Conservation (phyloP, 169 alveolate species). For the Cryptosporidium sp. region DNA sequence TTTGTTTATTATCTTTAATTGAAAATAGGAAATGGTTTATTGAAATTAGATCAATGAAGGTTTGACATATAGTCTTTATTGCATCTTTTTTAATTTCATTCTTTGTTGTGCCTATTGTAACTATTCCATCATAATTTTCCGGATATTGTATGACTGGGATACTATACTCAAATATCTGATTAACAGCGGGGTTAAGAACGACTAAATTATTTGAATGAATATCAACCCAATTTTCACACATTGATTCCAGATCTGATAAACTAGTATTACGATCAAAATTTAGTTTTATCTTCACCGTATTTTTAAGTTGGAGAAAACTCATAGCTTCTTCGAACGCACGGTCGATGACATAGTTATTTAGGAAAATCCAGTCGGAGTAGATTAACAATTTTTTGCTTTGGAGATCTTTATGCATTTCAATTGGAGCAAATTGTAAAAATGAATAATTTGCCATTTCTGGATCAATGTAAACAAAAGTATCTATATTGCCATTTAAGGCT, state of each 20-base stretch:
- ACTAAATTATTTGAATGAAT: neutral
- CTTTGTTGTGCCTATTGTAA: neutral
- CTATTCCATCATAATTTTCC: neutral
- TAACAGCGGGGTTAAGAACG: neutral
- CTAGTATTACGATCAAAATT: constrained; percentile 16
- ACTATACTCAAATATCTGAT: neutral
- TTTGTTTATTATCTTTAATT: neutral
- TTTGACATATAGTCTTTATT: constrained; percentile 28
- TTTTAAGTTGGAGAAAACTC: neutral
- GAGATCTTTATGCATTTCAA: constrained; percentile 39
- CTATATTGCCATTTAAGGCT: neutral
- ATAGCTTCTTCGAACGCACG: constrained; percentile 15
- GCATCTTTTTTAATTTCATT: neutral
- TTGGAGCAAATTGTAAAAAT: constrained; percentile 19
- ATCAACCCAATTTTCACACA: constrained; percentile 15
- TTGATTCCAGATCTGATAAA: constrained; percentile 14
- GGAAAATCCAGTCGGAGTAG: constrained; percentile 18
- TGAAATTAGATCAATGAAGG: constrained; percentile 16
- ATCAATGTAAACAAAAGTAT: constrained; percentile 23
- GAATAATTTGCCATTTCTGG: neutral
- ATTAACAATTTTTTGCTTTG: neutral
- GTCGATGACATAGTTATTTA: neutral
- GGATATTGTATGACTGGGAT: constrained; percentile 27
- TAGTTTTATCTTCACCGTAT: neutral
- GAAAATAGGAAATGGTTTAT: constrained; percentile 14